Base-by-base conservation (phyloP, 306 rosid species). In the Gastrolobium villosum region DNA sequence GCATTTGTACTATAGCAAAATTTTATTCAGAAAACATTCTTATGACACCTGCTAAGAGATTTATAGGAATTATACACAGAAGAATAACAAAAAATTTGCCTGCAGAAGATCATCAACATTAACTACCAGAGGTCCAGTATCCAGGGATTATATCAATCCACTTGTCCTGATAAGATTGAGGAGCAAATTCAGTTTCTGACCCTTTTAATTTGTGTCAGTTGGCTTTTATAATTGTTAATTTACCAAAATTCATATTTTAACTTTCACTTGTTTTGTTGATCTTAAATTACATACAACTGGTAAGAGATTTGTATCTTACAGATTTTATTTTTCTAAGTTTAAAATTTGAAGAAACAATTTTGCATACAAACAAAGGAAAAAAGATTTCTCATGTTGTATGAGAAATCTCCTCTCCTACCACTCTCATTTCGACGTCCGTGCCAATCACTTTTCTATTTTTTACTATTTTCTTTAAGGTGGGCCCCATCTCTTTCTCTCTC, bases 21-120 rank as follows among this genome's bases (percentile, higher is more conserved):
- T 20, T 20, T 20, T 20, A 20, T 20, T 20, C 26, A 20, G 26
- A 20, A 20, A 20, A 20, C 26, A 20, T 20, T 20, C 26, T 20
- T 20, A 20, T 20, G 26, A 20, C 26, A 20, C 26, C 26, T 20
- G 26, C 0, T 20, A 20, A 20, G 26, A 20, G 26, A 70, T 11
- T 15, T 75, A 4, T 7, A 7, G 30, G 44, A 37, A 34, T 64
- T 6, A 63, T 13, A 35, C 5, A 63, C 10, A 35, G 5, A 7
- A 11, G 28, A 50, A 31, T 6, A 41, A 56, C 11, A 70, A 30
- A 32, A 68, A 54, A 70, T 74, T n/a, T 83, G 65, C 87, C 87
- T 79, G 86, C n/a, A 83, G 41, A 26, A 83, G 14, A 30, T 83
- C 83, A 7, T 78, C 86, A 26, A 83, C 34, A 57, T 83, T 83